phyloP scores from a whole-genome alignment of 2,329 filamentous ascomycete genomes.

The Colletotrichum musae region DNA sequence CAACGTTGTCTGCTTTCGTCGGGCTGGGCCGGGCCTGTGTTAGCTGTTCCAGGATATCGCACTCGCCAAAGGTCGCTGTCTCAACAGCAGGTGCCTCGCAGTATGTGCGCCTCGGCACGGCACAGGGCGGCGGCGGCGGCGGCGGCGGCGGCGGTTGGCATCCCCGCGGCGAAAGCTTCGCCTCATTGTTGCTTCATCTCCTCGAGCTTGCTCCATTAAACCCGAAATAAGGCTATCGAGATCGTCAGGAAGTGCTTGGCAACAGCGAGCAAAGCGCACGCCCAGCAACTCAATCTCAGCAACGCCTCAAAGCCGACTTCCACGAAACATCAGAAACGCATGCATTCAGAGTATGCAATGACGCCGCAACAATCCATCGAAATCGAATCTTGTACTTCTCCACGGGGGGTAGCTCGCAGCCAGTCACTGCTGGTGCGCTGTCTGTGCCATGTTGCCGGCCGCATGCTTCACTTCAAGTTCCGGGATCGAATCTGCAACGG shows the following conservation, averaged over 20 bases:
- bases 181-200: constrained; percentile 4
- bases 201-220: constrained; percentile 2
- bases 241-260: constrained; percentile 35
- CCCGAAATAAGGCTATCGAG: constrained; percentile 27
- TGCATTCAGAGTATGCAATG: neutral
- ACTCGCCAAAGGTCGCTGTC: constrained; percentile 11
- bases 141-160: neutral
- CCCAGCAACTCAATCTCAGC: constrained; percentile 27
- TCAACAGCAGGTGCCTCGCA: neutral
- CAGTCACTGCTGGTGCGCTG: constrained; percentile 9
- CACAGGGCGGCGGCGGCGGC: too few relatives aligned
- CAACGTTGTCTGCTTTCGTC: constrained; percentile 4
- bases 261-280: constrained; percentile 36
- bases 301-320: constrained; percentile 15
- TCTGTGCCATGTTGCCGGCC: constrained; percentile 26
- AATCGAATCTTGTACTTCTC: too few relatives aligned
- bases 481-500: constrained; percentile 30
- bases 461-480: constrained; percentile 1
- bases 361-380: neutral
- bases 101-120: too few relatives aligned
- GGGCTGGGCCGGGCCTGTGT: neutral
- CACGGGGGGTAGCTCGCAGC: neutral
- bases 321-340: constrained; percentile 5
- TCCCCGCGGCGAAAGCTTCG: constrained; percentile 19
- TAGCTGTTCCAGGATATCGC: constrained; percentile 11